Evolutionary conservation across 208 protist species (phyloP).

Genomic region (Novymonas esmeraldas): DNA sequence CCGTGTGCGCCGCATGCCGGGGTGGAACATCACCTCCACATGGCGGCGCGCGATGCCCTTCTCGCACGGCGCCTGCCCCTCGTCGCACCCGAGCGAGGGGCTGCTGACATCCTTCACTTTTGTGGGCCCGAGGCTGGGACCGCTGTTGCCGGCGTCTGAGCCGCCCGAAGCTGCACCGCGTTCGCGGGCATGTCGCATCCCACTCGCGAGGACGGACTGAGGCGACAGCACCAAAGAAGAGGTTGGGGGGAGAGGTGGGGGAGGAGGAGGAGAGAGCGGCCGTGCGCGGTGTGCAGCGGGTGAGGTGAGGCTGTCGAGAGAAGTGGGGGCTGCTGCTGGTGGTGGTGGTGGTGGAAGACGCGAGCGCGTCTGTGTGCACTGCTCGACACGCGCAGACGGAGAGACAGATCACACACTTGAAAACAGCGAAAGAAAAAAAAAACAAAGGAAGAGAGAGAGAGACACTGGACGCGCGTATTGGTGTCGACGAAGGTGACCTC

Average conservation of each 20-base stretch:
- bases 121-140: background rate
- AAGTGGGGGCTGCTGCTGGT: background rate
- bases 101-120: background rate
- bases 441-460: background rate
- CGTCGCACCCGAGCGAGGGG: background rate
- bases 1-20: conserved; percentile 69
- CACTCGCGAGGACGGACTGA: no score
- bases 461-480: background rate
- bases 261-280: background rate
- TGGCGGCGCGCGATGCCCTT: conserved; percentile 10
- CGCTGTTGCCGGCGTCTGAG: background rate
- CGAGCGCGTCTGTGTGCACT: background rate
- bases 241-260: background rate
- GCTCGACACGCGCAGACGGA: background rate
- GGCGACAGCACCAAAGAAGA: background rate
- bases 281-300: no score
- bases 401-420: background rate
- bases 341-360: background rate
- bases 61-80: background rate
- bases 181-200: conserved; percentile 28
- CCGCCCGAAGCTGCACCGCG: conserved; percentile 6
- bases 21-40: conserved; percentile 66
- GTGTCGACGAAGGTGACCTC: no score
- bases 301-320: no score
- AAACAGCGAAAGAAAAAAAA: background rate